Conservation (phyloP, 345 rosid species). For the Kernera saxatilis region DNA sequence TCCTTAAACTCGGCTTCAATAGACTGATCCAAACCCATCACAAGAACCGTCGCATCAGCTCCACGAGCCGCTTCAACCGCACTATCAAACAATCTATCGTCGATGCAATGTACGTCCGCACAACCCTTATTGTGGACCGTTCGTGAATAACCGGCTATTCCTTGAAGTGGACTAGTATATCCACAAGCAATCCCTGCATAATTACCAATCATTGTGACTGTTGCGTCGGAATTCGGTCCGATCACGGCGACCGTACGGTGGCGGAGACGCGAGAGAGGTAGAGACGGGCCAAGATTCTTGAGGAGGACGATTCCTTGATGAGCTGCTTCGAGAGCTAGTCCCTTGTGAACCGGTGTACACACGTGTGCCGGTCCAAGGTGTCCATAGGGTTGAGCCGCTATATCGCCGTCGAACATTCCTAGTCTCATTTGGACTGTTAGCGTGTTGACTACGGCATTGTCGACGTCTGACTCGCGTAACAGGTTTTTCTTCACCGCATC, state of each 20-base stretch:
- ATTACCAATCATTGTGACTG: slow-evolving; percentile 86
- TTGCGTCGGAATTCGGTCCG: slow-evolving; percentile 77
- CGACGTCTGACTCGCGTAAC: slow-evolving; percentile 49
- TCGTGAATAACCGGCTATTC: slow-evolving; percentile 45
- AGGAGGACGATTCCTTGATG: slow-evolving; percentile 87
- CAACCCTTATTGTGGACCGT: slow-evolving; percentile 59
- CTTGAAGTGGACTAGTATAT: slow-evolving; percentile 67
- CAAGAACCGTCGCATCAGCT: slow-evolving; percentile 65
- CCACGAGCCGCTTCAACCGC: slow-evolving; percentile 48
- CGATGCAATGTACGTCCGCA: slow-evolving; percentile 51
- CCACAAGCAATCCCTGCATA: slow-evolving; percentile 92
- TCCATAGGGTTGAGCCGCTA: slow-evolving; percentile 49
- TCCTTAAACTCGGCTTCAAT: slow-evolving; percentile 78
- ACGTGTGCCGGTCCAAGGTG: slow-evolving; percentile 64
- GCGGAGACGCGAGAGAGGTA: slow-evolving; percentile 54
- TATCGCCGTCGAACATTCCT: slow-evolving; percentile 81
- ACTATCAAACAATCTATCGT: slow-evolving; percentile 40
- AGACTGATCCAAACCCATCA: slow-evolving; percentile 90
- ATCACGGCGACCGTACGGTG: slow-evolving; percentile 64
- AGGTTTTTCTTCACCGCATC: slow-evolving; percentile 44
- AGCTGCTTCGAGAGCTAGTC: slow-evolving; percentile 86
- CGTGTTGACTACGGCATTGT: slow-evolving; percentile 60
- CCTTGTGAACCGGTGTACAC: slow-evolving; percentile 69
- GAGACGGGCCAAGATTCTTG: slow-evolving; percentile 51
- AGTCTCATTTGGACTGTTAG: slow-evolving; percentile 83